Conservation (phyloP, 345 rosid genomes). For the Acer saccharum region DNA sequence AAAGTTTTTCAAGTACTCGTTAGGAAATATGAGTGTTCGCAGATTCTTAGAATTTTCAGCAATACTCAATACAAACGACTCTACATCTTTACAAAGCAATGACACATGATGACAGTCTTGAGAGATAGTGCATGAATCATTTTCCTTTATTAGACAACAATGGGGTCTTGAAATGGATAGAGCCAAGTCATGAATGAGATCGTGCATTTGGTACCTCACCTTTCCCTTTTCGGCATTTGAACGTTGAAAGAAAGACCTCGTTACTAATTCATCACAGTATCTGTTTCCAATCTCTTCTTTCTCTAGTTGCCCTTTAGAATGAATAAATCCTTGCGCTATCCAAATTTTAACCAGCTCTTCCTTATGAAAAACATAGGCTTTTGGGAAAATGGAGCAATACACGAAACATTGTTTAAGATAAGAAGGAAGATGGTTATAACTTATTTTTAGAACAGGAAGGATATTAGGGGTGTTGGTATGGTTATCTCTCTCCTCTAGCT, state of each 20-base stretch:
- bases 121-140: neutral
- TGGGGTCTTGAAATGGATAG: slow-evolving; percentile 16
- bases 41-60: slow-evolving; percentile 21
- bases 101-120: slow-evolving; percentile 24
- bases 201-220: slow-evolving; percentile 31
- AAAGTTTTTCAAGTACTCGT: slow-evolving; percentile 19
- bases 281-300: slow-evolving; percentile 23
- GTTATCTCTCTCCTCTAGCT: no score
- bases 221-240: neutral
- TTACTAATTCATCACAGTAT: slow-evolving; percentile 27
- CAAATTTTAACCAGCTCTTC: slow-evolving; percentile 30
- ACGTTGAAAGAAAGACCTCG: slow-evolving; percentile 36
- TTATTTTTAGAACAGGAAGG: no score
- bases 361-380: no score
- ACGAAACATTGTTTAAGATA: no score
- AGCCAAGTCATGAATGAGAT: slow-evolving; percentile 39
- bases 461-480: no score
- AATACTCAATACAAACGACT: slow-evolving; percentile 11
- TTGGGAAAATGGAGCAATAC: no score
- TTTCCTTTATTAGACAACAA: no score
- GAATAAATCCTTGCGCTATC: slow-evolving; percentile 29
- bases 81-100: slow-evolving; percentile 26
- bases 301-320: neutral
- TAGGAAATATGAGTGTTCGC: slow-evolving; percentile 30
- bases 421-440: no score